phyloP scores from a whole-genome alignment of 768 basidiomycete species.

The Rhodotorula kratochvilovae region DNA sequence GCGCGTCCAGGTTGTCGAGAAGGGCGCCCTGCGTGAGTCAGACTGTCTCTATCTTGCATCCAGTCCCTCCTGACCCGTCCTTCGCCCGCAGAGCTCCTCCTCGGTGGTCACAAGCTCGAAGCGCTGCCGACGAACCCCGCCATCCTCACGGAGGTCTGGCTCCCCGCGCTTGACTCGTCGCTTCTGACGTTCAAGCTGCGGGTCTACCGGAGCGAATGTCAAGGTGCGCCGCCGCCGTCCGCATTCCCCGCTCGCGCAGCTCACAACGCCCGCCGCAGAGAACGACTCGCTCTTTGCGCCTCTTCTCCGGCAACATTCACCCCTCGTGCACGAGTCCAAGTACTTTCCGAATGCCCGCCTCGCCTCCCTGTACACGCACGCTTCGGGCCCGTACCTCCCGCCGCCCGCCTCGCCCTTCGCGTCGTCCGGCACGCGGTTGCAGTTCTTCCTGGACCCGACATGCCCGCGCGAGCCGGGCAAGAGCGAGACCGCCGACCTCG shows the following conservation, averaged over 20 bases:
- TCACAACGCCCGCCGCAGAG: neutral
- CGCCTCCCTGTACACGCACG: constrained; percentile 61
- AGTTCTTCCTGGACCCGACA: constrained; percentile 42
- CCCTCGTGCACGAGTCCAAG: constrained; percentile 63
- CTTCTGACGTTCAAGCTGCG: constrained; percentile 21
- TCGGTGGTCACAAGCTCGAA: neutral
- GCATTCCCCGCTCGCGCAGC: too few species aligned
- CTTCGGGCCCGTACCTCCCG: constrained; percentile 62
- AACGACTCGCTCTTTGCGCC: constrained; percentile 56
- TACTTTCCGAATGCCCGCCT: constrained; percentile 54
- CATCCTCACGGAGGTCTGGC: constrained; percentile 18
- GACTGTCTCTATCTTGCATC: neutral
- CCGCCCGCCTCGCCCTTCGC: constrained; percentile 42
- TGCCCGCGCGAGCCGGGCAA: neutral
- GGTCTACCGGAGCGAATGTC: constrained; percentile 10
- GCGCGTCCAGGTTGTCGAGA: constrained; percentile 10
- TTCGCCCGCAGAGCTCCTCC: neutral
- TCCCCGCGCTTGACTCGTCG: constrained; percentile 28
- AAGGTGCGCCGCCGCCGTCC: neutral
- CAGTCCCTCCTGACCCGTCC: neutral
- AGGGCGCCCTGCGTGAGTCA: constrained; percentile 14
- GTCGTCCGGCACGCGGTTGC: constrained; percentile 30
- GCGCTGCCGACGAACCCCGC: neutral
- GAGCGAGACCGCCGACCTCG: neutral
- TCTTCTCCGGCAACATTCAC: constrained; percentile 62